Conservation (phyloP, 768 basidiomycete species). For the Lentinula aciculospora region DNA sequence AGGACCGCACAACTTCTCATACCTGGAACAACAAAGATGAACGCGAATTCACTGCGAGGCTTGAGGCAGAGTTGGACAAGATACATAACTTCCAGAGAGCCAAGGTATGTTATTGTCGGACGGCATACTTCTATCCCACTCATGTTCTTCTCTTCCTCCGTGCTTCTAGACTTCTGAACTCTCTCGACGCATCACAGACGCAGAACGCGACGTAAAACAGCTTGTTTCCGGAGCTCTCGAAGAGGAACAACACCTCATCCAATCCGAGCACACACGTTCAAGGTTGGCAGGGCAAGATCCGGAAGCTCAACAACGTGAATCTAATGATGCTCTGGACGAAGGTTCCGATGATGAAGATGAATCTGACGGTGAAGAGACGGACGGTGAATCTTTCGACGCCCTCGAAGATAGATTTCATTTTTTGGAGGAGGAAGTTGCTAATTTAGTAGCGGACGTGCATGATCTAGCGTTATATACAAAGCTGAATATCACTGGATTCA, state of each 20-base stretch:
- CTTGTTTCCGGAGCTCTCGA: slow-evolving; percentile 44
- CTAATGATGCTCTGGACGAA: slow-evolving; percentile 47
- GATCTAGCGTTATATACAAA: slow-evolving; percentile 91
- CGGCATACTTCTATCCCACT: neutral
- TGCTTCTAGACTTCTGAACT: slow-evolving; percentile 68
- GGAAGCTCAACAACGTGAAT: slow-evolving; percentile 49
- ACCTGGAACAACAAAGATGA: slow-evolving; percentile 80
- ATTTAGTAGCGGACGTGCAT: slow-evolving; percentile 88
- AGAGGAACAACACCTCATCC: slow-evolving; percentile 33
- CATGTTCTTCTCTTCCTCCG: neutral
- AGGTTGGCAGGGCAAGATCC: slow-evolving; percentile 28
- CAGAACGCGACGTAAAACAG: slow-evolving; percentile 74
- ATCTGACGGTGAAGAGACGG: slow-evolving; percentile 41
- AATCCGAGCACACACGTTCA: slow-evolving; percentile 5
- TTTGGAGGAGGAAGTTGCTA: slow-evolving; percentile 92
- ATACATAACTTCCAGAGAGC: slow-evolving; percentile 88
- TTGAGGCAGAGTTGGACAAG: slow-evolving; percentile 88
- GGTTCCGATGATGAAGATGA: slow-evolving; percentile 66
- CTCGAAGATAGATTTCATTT: slow-evolving; percentile 82
- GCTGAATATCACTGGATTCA: slow-evolving; percentile 96
- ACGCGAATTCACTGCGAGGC: slow-evolving; percentile 68
- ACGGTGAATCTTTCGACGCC: slow-evolving; percentile 56
- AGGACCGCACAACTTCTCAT: slow-evolving; percentile 47
- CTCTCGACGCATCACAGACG: slow-evolving; percentile 71
- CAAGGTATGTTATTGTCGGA: slow-evolving; percentile 47